A percentile compares a stretch with the other conserved stretches of the same genome.
These are phyloP conservation scores for Davidsoniella virescens DNA, from an alignment of 2,329 filamentous ascomycete species.

Conservation along the genomic window DNA sequence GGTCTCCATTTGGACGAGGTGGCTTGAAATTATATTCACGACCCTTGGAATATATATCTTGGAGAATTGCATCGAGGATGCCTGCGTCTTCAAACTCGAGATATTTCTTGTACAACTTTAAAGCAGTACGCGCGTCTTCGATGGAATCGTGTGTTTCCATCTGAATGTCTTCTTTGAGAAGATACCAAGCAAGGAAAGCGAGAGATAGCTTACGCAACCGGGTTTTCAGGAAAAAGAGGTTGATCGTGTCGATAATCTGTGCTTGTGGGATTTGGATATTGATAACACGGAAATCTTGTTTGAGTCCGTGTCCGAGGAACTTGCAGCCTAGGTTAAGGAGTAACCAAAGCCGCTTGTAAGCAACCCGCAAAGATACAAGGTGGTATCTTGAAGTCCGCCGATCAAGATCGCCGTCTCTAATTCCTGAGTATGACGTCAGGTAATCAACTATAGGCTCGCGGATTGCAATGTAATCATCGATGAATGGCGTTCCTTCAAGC, in stretches of 20 bases:
- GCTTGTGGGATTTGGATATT: constrained; percentile 87
- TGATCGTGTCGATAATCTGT: constrained; percentile 88
- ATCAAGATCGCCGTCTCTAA: constrained; percentile 72
- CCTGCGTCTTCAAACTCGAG: constrained; percentile 78
- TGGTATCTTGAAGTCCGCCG: constrained; percentile 63
- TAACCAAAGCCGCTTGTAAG: constrained; percentile 97
- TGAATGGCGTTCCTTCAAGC: constrained; percentile 70
- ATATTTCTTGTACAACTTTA: constrained; percentile 80
- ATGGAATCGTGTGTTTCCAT: constrained; percentile 85
- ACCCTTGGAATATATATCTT: constrained; percentile 58
- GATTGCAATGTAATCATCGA: constrained; percentile 93
- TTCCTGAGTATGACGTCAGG: constrained; percentile 84
- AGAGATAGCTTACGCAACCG: constrained; percentile 77
- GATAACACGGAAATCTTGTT: constrained; percentile 92
- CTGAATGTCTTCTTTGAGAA: constrained; percentile 90
- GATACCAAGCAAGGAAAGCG: constrained; percentile 77
- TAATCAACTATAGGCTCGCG: constrained; percentile 89
- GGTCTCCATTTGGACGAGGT: constrained; percentile 22
- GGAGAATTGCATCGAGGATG: constrained; percentile 64
- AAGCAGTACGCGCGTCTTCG: constrained; percentile 80
- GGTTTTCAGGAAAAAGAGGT: constrained; percentile 70
- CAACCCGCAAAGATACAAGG: constrained; percentile 72
- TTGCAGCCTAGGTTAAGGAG: constrained; percentile 85
- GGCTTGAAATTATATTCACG: constrained; percentile 35
- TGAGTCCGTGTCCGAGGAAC: constrained; percentile 85